phyloP scores from a whole-genome alignment of 73 alveolate species.

The Stentor coeruleus region DNA sequence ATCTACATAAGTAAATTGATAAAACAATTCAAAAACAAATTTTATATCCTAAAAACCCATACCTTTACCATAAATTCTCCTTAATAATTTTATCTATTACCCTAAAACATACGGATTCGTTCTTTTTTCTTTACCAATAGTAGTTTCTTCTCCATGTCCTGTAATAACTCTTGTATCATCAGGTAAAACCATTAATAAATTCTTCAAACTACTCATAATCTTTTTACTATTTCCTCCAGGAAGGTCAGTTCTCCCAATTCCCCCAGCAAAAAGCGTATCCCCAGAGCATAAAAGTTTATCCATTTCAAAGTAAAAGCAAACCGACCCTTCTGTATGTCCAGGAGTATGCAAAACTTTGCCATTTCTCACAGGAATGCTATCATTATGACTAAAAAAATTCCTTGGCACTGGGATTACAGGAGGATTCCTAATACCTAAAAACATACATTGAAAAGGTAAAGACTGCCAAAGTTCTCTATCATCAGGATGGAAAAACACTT shows the following conservation, averaged over 20 bases:
- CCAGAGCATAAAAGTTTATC: constrained; percentile 64
- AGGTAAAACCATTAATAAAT: constrained; percentile 52
- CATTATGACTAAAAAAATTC: background rate
- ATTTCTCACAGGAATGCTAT: background rate
- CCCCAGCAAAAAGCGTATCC: constrained; percentile 68
- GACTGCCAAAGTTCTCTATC: constrained; percentile 19
- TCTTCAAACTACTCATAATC: constrained; percentile 45
- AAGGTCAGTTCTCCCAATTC: constrained; percentile 76
- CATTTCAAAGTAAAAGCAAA: constrained; percentile 49
- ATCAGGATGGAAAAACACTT: background rate
- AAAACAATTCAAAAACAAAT: too few relatives aligned
- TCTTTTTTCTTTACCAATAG: constrained; percentile 45
- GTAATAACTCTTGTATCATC: constrained; percentile 64
- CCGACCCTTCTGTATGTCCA: constrained; percentile 63
- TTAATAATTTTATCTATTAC: too few relatives aligned
- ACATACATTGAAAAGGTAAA: constrained; percentile 30
- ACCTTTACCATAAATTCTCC: too few relatives aligned
- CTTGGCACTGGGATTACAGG: constrained; percentile 24
- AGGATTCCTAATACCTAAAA: constrained; percentile 38
- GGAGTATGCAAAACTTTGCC: constrained; percentile 58
- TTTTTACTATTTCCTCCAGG: constrained; percentile 49
- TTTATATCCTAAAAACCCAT: too few relatives aligned
- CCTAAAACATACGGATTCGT: constrained; percentile 15
- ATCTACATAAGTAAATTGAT: too few relatives aligned
- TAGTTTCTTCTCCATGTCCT: constrained; percentile 76